Percentiles rank a stretch among this genome's conserved stretches.
Evolutionary conservation across 345 rosid genomes (phyloP).

Genomic region (Hevea brasiliensis): DNA sequence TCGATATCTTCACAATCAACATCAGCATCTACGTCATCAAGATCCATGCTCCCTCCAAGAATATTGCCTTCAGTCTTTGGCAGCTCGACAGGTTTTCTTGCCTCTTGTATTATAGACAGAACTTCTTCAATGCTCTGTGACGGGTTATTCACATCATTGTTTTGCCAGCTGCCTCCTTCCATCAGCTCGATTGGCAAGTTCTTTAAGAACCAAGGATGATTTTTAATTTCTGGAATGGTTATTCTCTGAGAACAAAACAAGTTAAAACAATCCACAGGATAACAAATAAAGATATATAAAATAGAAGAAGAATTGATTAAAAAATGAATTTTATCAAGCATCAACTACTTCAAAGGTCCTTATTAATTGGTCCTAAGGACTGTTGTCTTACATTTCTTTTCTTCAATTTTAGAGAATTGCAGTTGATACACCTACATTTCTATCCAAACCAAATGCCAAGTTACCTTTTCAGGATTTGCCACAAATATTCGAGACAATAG

Average conservation of each 20-base stretch:
- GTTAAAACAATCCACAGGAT: not conserved
- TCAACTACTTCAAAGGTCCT: not conserved
- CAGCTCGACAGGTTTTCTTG: slow-evolving; percentile 44
- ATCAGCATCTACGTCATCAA: slow-evolving; percentile 69
- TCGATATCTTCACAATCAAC: slow-evolving; percentile 50
- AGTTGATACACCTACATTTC: not conserved
- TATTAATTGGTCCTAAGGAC: not conserved
- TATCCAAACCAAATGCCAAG: not conserved
- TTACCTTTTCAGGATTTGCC: slow-evolving; percentile 30
- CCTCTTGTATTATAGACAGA: slow-evolving; percentile 66
- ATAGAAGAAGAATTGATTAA: too few relatives aligned
- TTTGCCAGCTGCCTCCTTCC: slow-evolving; percentile 53
- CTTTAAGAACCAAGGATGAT: slow-evolving; percentile 68
- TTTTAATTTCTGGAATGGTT: slow-evolving; percentile 74
- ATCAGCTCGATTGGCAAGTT: slow-evolving; percentile 58
- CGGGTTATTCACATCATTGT: slow-evolving; percentile 52
- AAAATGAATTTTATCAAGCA: too few relatives aligned
- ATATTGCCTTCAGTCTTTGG: slow-evolving; percentile 38
- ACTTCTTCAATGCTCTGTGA: slow-evolving; percentile 69
- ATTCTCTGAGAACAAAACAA: slow-evolving; percentile 52
- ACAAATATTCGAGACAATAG: slow-evolving; percentile 32
- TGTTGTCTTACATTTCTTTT: too few relatives aligned
- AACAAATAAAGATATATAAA: not conserved
- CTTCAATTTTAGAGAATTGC: not conserved
- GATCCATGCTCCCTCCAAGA: slow-evolving; percentile 58